Base-by-base conservation (phyloP, 169 alveolate genomes). In the Plasmodium relictum region DNA sequence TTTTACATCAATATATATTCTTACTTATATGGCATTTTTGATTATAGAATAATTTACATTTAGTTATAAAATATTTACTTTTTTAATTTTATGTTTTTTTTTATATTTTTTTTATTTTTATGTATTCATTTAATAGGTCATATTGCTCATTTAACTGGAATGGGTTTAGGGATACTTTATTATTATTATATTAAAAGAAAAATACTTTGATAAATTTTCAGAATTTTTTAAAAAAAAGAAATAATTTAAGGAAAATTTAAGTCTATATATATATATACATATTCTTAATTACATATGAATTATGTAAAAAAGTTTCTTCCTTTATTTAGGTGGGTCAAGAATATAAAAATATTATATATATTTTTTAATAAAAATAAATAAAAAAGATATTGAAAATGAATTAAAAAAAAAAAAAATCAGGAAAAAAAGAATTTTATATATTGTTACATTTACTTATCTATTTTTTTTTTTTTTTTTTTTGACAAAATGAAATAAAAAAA, bases 61-160 rank as follows among this genome's bases (percentile, higher is more conserved):
- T 31, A 31, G 3, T 31, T 31, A 31, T 31, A 31, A 31, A 31
- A 0, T 20, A 41, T 44, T 74, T 44, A 20, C 8, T 16, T 74
- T 8, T 50, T 14, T 22, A 26, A 14, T 44, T 74, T 18, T 58
- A 37, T 44, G 4, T 42, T 39, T 44, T n/a, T 18, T 44, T 45
- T 14, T 45, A 68, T 45, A 18, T n/a, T 24, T 22, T 37, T 22
- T 41, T 18, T 6, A 37, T 56, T 37, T n/a, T 3, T 3, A 16
- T n/a, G 45, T 41, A 12, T 61, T 39, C 31, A 41, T 37, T 22
- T 59, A 37, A 3, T 66, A 76, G 88, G 88, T 0, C 88, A 76
- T 16, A 61, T 65, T 14, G 74, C 88, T 39, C 88, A 76, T 52
- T 69, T 76, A 41, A 63, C 88, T 1, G 88, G 88, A 18, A 76